Conservation (phyloP, 257 asterid species). For the Nemophila menziesii region DNA sequence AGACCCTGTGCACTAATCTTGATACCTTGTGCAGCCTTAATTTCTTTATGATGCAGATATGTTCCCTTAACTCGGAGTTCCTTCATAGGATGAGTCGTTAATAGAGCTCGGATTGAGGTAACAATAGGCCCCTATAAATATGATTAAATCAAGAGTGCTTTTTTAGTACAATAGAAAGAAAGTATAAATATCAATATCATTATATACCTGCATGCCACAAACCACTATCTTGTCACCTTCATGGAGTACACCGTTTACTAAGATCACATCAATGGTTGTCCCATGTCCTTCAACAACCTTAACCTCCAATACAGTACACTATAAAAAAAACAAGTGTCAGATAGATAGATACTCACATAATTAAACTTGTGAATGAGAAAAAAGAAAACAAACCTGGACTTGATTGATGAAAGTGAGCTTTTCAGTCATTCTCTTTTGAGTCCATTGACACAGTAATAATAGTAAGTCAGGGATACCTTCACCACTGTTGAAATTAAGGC, state of each 20-base stretch:
- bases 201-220: constrained; percentile 83
- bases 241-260: constrained; percentile 92
- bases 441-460: constrained; percentile 73
- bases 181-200: constrained; percentile 8
- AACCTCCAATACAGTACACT: constrained; percentile 99
- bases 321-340: constrained; percentile 14
- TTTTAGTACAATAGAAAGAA: constrained; percentile 3
- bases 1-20: constrained; percentile 97
- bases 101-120: constrained; percentile 75
- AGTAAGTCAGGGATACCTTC: constrained; percentile 90
- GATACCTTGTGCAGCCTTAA: constrained; percentile 96
- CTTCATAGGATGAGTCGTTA: constrained; percentile 98
- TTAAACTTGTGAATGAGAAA: constrained; percentile 7
- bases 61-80: constrained; percentile 98
- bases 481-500: constrained; percentile 38
- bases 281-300: constrained; percentile 98
- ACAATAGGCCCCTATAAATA: constrained; percentile 75
- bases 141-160: constrained; percentile 7
- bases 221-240: constrained; percentile 97
- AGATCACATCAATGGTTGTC: constrained; percentile 89
- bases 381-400: constrained; percentile 53
- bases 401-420: constrained; percentile 77
- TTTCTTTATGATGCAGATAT: constrained; percentile 80
- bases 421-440: constrained; percentile 74
- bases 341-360: constrained; percentile 15